These are phyloP conservation scores for Pseudofabraea citricarpa DNA, from an alignment of 2,329 filamentous ascomycete genomes.

Conservation along the genomic window DNA sequence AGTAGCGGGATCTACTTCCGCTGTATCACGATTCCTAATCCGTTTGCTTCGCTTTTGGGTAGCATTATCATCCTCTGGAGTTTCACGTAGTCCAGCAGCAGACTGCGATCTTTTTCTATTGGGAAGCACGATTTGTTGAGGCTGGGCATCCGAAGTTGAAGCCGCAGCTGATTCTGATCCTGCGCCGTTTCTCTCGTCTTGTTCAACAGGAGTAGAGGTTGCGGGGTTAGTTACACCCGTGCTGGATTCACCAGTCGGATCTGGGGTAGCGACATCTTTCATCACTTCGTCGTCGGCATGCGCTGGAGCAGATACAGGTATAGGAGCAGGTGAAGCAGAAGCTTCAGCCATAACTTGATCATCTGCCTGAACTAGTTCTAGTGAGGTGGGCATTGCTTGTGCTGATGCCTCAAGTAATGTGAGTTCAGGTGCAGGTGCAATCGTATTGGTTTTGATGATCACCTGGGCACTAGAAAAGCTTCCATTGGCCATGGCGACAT, in stretches of 20 bases:
- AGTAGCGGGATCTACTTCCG: conserved; percentile 44
- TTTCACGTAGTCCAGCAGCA: conserved; percentile 51
- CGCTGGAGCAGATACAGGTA: neutral
- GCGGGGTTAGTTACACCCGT: conserved; percentile 10
- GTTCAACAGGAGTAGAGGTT: conserved; percentile 11
- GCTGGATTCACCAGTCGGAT: conserved; percentile 13
- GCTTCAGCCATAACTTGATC: neutral
- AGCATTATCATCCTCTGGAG: conserved; percentile 49
- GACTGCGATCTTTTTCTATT: conserved; percentile 61
- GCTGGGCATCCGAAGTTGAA: conserved; percentile 10
- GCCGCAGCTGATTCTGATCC: neutral
- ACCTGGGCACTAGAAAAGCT: neutral
- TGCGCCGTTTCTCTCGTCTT: conserved; percentile 7
- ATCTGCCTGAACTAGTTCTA: neutral
- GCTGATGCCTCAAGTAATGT: too few relatives aligned
- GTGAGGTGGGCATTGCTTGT: too few relatives aligned
- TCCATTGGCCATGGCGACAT: neutral
- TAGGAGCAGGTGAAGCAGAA: neutral
- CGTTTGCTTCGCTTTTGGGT: conserved; percentile 62
- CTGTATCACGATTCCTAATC: conserved; percentile 54
- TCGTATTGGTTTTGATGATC: neutral
- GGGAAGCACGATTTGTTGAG: conserved; percentile 15
- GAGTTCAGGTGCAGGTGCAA: neutral
- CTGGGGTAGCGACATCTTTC: conserved; percentile 21
- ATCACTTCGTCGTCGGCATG: conserved; percentile 18